Evolutionary conservation across 116 monocot genomes (phyloP), one percentile per base, ranked within the genome.

Genomic region (Posidonia oceanica): DNA sequence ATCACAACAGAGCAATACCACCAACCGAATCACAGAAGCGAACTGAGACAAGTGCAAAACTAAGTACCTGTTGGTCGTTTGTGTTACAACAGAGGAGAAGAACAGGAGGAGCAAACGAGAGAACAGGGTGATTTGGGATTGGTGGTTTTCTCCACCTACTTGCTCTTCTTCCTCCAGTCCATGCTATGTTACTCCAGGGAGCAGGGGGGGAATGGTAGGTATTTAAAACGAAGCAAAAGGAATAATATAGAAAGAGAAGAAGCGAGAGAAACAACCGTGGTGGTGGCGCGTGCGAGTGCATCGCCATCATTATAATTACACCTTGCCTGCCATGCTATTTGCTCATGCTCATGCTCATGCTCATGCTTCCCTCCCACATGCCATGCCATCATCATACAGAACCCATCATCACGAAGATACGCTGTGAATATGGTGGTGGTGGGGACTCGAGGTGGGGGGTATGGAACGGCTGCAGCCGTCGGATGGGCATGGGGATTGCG

Each of bases 251-350:
- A 39, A 42, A 23, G 23, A 12, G 14, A 16, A 36, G 44, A 29
- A 52, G 22, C 22, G 36, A 53, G 23, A 52, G 22, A 15, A 21
- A 4, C 16, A 36, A 29, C 12, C 22, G 18, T 54, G 53, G 23
- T 68, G n/a, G 29, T 18, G 15, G 20, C 20, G 54, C 68, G 53
- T 53, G 53, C 68, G 41, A 52, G n/a, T 68, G 41, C 68, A 29
- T 53, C 21, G 36, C 23, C 68, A 68, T 68, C 48, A 68, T 68
- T 68, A 52, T 53, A 22, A 52, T 52, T 41, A 48, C 29, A 11
- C 52, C n/a, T 20, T 51, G 68, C 53, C 53, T 68, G 68, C 68
- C 68, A 54, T 48, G 29, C 29, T 29, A 29, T 29, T 29, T 29
- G 29, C 29, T 29, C 29, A 29, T 29, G 48, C 48, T 48, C 48